These are phyloP conservation scores for Sisymbrium altissimum DNA, from an alignment of 345 rosid genomes.

Conservation along the genomic window DNA sequence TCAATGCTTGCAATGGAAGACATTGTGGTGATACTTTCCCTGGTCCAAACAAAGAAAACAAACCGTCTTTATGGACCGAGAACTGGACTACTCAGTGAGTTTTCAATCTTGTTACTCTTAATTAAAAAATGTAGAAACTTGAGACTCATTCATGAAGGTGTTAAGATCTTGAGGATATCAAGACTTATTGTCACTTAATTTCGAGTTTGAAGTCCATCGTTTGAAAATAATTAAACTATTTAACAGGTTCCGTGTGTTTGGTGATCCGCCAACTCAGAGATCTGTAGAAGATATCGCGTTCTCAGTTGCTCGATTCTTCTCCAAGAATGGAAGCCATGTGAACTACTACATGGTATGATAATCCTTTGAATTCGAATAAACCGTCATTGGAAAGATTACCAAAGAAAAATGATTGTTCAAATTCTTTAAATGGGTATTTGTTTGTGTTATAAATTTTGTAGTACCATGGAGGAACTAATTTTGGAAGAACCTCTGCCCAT, in stretches of 20 bases:
- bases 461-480: slow-evolving; percentile 97
- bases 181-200: neutral
- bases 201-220: neutral
- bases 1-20: slow-evolving; percentile 95
- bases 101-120: neutral
- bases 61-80: slow-evolving; percentile 94
- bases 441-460: slow-evolving; percentile 30
- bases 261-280: slow-evolving; percentile 51
- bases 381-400: neutral
- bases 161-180: neutral
- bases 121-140: neutral
- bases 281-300: slow-evolving; percentile 78
- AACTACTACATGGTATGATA: slow-evolving; percentile 88
- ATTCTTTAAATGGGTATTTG: neutral
- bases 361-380: neutral
- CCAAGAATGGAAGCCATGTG: slow-evolving; percentile 73
- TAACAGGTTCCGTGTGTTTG: slow-evolving; percentile 59
- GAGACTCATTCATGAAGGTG: neutral
- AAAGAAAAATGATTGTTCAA: neutral
- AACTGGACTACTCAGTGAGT: slow-evolving; percentile 98
- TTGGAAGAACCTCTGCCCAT: slow-evolving; percentile 71
- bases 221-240: neutral
- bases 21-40: slow-evolving; percentile 92
- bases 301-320: slow-evolving; percentile 74
- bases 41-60: slow-evolving; percentile 79